These are phyloP conservation scores for Pseudopithomyces maydicus DNA, from an alignment of 2,329 filamentous ascomycete genomes.

Conservation along the genomic window DNA sequence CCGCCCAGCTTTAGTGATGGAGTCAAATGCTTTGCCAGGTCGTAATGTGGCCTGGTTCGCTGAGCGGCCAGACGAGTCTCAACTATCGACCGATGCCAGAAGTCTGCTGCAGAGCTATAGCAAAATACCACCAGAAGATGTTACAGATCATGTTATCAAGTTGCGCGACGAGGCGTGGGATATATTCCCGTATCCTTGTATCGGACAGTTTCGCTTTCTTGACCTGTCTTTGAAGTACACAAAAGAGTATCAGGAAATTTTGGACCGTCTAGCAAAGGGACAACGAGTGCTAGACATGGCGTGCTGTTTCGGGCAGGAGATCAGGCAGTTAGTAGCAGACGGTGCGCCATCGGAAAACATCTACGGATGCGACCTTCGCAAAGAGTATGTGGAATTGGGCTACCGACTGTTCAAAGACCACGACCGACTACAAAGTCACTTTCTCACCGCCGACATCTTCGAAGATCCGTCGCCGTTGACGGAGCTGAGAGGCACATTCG, in stretches of 20 bases:
- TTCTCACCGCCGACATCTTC: constrained; percentile 59
- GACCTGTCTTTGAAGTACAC: constrained; percentile 28
- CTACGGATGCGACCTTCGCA: constrained; percentile 46
- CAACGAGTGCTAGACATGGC: constrained; percentile 48
- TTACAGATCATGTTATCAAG: constrained; percentile 37
- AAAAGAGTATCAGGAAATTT: constrained; percentile 29
- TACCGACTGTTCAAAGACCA: constrained; percentile 45
- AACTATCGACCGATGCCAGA: constrained; percentile 31
- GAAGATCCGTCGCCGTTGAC: constrained; percentile 31
- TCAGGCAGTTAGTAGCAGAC: constrained; percentile 47
- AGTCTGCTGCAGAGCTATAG: constrained; percentile 44
- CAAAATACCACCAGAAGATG: constrained; percentile 35
- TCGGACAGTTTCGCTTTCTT: constrained; percentile 39
- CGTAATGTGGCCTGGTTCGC: constrained; percentile 32
- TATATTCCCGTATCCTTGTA: constrained; percentile 38
- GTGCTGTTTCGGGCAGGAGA: constrained; percentile 53
- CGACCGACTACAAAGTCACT: constrained; percentile 51
- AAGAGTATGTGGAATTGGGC: constrained; percentile 59
- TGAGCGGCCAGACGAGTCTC: constrained; percentile 23
- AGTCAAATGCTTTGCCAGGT: not conserved
- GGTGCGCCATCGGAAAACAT: constrained; percentile 48
- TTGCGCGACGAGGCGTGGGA: constrained; percentile 33
- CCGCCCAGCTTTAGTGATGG: not conserved
- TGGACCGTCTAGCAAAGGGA: constrained; percentile 32
- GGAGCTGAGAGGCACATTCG: constrained; percentile 34